A percentile compares a stretch with the other conserved stretches of the same genome.
Conservation (phyloP, 768 basidiomycete genomes). For the Mycena leptocephala region DNA sequence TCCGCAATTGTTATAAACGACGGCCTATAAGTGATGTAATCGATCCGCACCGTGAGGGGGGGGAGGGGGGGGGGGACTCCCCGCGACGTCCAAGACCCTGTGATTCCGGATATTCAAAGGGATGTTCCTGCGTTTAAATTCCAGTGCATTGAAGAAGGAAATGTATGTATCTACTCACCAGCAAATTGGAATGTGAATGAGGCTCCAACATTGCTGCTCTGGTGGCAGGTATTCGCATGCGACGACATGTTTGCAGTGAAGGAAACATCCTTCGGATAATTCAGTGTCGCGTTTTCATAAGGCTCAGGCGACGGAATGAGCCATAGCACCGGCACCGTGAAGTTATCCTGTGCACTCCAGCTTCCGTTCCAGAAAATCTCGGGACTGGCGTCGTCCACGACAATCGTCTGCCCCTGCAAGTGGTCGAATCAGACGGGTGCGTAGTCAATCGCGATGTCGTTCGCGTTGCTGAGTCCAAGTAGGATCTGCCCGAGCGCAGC, state of each 20-base stretch:
- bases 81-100: background rate
- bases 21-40: background rate
- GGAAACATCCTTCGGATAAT: background rate
- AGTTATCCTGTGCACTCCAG: background rate
- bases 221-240: background rate
- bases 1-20: background rate
- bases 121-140: background rate
- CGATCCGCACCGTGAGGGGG: background rate
- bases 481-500: background rate
- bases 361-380: background rate
- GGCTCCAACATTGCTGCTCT: background rate
- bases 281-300: background rate
- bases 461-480: background rate
- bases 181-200: slow-evolving; percentile 2
- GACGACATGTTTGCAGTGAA: background rate
- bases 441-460: background rate
- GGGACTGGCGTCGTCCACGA: background rate
- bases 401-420: background rate
- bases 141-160: background rate
- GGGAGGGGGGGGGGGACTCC: background rate
- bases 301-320: background rate
- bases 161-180: background rate
- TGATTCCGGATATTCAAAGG: background rate
- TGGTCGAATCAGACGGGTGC: background rate
- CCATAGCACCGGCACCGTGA: background rate